A percentile compares a stretch with the other conserved stretches of the same genome.
Evolutionary conservation across 495 filamentous ascomycete species (phyloP).

Genomic region (Copromyces sp.): DNA sequence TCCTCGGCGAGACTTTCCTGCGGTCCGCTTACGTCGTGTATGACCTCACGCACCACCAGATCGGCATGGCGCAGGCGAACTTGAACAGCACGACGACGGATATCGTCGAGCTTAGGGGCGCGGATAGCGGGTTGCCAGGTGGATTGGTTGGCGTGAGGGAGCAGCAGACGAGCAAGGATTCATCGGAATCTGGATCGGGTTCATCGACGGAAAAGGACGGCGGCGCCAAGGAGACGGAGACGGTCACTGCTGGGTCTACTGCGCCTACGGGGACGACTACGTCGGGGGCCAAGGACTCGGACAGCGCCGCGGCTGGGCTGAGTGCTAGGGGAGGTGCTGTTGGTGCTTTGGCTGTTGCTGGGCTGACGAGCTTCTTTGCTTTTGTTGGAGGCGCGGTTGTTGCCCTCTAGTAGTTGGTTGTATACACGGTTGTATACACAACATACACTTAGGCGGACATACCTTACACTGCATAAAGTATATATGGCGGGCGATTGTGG

Average conservation of each 20-base stretch:
- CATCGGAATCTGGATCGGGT: neutral
- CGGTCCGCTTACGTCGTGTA: slow-evolving; percentile 91
- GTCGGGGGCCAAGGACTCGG: neutral
- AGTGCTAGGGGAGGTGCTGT: slow-evolving; percentile 4
- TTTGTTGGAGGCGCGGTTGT: slow-evolving; percentile 18
- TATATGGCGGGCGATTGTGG: neutral
- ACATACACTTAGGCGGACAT: neutral
- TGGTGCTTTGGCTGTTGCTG: slow-evolving; percentile 11
- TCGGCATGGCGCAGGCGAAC: slow-evolving; percentile 77
- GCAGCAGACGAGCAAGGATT: slow-evolving; percentile 13
- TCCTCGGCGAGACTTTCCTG: slow-evolving; percentile 81
- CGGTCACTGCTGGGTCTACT: neutral
- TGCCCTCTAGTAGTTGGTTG: slow-evolving; percentile 8
- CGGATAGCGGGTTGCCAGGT: slow-evolving; percentile 27
- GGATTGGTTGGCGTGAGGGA: slow-evolving; percentile 24
- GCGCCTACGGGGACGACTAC: neutral
- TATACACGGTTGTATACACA: neutral
- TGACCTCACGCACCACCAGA: slow-evolving; percentile 73
- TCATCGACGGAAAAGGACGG: neutral
- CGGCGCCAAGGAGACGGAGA: neutral
- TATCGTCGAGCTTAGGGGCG: slow-evolving; percentile 33
- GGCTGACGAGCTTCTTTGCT: slow-evolving; percentile 13
- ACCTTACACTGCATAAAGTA: neutral
- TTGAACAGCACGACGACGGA: slow-evolving; percentile 56
- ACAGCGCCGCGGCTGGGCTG: neutral